Percentiles rank a stretch among this genome's conserved stretches.
phyloP scores from a whole-genome alignment of 2,329 filamentous ascomycete species.

The Stachybotrys elegans region DNA sequence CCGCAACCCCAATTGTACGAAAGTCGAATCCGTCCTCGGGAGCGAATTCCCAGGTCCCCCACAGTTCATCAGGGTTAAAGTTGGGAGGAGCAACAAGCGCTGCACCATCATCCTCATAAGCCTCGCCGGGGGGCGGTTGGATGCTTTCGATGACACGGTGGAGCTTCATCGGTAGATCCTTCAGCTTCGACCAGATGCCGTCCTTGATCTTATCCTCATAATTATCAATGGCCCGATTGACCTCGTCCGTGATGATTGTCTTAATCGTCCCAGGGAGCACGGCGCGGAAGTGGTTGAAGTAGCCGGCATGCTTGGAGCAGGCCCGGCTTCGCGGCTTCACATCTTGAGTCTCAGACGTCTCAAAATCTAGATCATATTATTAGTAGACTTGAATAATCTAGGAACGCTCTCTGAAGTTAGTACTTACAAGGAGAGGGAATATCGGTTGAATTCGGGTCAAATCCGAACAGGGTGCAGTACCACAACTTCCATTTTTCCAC shows the following conservation, averaged over 20 bases:
- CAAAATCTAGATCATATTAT: constrained; percentile 4
- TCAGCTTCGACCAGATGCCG: constrained; percentile 6
- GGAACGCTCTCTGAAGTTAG: constrained; percentile 1
- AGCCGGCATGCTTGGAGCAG: background rate
- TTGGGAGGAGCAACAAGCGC: too few relatives aligned
- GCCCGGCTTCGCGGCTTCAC: background rate
- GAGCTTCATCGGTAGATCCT: constrained; percentile 2
- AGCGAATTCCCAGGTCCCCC: background rate
- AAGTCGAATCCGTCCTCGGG: background rate
- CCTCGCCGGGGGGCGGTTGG: constrained; percentile 1
- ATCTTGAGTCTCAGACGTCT: background rate
- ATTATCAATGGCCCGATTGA: constrained; percentile 4
- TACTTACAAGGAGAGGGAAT: constrained; percentile 18
- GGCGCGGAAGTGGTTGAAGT: constrained; percentile 2
- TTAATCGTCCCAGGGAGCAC: constrained; percentile 3
- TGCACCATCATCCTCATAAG: background rate
- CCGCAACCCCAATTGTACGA: background rate
- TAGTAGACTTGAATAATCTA: background rate
- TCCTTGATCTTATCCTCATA: constrained; percentile 8
- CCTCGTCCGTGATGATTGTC: constrained; percentile 7
- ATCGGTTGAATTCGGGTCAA: constrained; percentile 10
- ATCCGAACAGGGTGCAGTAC: constrained; percentile 14
- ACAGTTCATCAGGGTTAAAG: too few relatives aligned
- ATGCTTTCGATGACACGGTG: constrained; percentile 8
- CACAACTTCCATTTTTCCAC: constrained; percentile 14